Percentiles rank a stretch among this genome's conserved stretches.
phyloP scores from a whole-genome alignment of 495 filamentous ascomycete genomes.

The Bryoglossum gracile region DNA sequence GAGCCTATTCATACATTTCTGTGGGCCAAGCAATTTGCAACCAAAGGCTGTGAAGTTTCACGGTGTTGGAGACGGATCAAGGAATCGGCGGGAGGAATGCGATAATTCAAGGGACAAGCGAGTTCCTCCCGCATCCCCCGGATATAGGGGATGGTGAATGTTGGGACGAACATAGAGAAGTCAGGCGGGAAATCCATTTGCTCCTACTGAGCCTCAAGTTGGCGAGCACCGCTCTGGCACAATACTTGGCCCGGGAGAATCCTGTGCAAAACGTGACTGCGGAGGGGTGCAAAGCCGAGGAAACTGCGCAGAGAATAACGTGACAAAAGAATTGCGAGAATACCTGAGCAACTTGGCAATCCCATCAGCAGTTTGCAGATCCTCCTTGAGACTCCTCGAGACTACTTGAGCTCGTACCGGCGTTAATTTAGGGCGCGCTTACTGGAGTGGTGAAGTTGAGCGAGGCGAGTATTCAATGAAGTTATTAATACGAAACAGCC shows the following conservation, averaged over 20 bases:
- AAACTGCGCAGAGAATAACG: too few relatives aligned
- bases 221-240: not conserved
- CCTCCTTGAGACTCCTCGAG: not conserved
- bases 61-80: not conserved
- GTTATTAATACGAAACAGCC: too few relatives aligned
- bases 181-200: not conserved
- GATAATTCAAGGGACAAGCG: not conserved
- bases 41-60: not conserved
- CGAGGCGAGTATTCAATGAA: too few relatives aligned
- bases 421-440: too few relatives aligned
- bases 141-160: not conserved
- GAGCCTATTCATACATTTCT: not conserved
- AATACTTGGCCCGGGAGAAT: not conserved
- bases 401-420: too few relatives aligned
- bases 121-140: too few relatives aligned
- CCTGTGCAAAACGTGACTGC: not conserved
- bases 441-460: too few relatives aligned
- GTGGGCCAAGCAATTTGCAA: not conserved
- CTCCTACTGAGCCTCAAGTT: not conserved
- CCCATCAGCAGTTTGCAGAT: not conserved
- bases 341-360: not conserved
- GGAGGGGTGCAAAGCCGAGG: too few relatives aligned
- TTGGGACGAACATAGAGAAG: not conserved
- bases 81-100: not conserved
- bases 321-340: not conserved